phyloP scores from a whole-genome alignment of 2,329 filamentous ascomycete genomes.

The Fusarium sp. region DNA sequence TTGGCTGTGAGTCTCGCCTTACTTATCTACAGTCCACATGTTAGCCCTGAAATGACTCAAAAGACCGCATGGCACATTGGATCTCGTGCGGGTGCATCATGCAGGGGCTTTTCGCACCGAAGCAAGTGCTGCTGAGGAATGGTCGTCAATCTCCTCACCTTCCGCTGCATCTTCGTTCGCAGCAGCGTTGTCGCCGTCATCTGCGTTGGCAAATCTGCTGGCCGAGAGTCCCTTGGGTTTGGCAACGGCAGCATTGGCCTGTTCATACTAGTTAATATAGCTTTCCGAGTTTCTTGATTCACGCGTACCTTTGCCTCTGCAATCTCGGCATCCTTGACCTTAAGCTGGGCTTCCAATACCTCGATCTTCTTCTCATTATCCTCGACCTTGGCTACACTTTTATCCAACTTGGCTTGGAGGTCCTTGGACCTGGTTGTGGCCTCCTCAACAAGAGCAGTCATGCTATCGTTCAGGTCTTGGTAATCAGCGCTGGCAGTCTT shows the following conservation, averaged over 20 bases:
- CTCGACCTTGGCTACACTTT: slow-evolving; percentile 54
- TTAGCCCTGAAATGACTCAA: slow-evolving; percentile 29
- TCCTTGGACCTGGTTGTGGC: slow-evolving; percentile 63
- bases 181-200: slow-evolving; percentile 49
- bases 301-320: slow-evolving; percentile 66
- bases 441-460: slow-evolving; percentile 69
- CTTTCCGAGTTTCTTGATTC: too few relatives aligned
- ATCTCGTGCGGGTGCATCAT: slow-evolving; percentile 49
- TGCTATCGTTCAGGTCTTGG: slow-evolving; percentile 69
- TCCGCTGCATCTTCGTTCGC: slow-evolving; percentile 54
- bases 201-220: slow-evolving; percentile 61
- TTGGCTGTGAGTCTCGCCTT: slow-evolving; percentile 57
- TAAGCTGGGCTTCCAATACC: slow-evolving; percentile 64
- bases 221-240: slow-evolving; percentile 62
- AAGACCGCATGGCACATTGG: slow-evolving; percentile 28
- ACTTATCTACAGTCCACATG: slow-evolving; percentile 49
- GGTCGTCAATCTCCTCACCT: slow-evolving; percentile 70
- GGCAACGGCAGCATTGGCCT: slow-evolving; percentile 58
- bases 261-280: neutral
- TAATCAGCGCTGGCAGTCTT: slow-evolving; percentile 69
- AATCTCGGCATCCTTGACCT: slow-evolving; percentile 71
- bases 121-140: slow-evolving; percentile 72
- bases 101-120: slow-evolving; percentile 69
- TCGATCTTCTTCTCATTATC: slow-evolving; percentile 59
- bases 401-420: slow-evolving; percentile 59